These are phyloP conservation scores for Talaromyces sp. DNA, from an alignment of 2,329 filamentous ascomycete genomes.

Conservation along the genomic window DNA sequence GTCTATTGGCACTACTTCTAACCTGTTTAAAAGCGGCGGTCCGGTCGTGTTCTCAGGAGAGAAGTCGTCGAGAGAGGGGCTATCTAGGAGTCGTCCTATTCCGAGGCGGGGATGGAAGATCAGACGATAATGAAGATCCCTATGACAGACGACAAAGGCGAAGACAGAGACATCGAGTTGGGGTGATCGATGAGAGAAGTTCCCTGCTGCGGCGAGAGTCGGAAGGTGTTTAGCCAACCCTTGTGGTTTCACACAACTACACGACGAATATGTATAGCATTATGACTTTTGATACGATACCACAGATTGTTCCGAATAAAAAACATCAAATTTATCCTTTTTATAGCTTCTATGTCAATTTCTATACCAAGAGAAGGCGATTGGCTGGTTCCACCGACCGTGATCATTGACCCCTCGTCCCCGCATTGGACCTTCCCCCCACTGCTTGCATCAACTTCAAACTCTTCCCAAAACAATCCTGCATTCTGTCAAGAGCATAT, in stretches of 20 bases:
- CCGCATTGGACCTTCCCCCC: not conserved
- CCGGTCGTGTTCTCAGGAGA: conserved; percentile 2
- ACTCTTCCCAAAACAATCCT: not conserved
- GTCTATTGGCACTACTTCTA: conserved; percentile 15
- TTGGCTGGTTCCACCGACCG: not conserved
- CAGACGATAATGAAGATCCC: not conserved
- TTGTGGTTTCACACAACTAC: not conserved
- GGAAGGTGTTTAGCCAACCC: not conserved
- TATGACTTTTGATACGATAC: not conserved
- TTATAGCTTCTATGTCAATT: not conserved
- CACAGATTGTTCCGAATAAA: not conserved
- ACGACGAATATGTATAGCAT: not conserved
- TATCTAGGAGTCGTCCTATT: conserved; percentile 10
- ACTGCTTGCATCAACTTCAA: not conserved
- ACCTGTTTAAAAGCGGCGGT: conserved; percentile 14
- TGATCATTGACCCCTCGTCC: not conserved
- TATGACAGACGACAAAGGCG: not conserved
- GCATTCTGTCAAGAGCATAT: not conserved
- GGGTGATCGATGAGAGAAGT: conserved; percentile 5
- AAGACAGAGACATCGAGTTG: not conserved
- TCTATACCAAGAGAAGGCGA: not conserved
- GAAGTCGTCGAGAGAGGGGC: conserved; percentile 13
- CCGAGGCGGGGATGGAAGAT: conserved; percentile 4
- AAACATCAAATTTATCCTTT: not conserved
- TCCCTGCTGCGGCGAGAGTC: conserved; percentile 5